Evolutionary conservation across 2,329 filamentous ascomycete genomes (phyloP), one percentile per base, ranked within the genome.

Genomic region (Sphaerulina musiva): DNA sequence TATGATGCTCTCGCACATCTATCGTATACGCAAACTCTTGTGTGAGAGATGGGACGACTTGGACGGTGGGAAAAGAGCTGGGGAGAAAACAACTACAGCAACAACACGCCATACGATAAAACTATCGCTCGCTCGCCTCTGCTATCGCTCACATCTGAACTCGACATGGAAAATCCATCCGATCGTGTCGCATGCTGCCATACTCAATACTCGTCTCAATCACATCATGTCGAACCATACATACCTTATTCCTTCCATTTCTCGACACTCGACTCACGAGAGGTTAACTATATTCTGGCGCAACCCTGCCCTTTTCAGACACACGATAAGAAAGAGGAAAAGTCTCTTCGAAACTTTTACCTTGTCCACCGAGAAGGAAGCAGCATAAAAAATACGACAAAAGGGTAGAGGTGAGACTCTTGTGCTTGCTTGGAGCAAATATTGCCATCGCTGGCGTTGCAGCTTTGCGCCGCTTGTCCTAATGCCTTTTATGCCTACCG

Each of bases 401-500:
- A 12, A 38, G 34, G 34, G 12, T 38, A 11, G 34, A 29, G 26
- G 26, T 29, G 26, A 29, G 26, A 29, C 20, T 46, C n/a, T 48
- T 56, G 53, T 53, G 34, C 26, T 29, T 29, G 26, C 26, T 29
- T 40, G 38, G 38, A 47, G 39, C 36, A 23, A 36, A 54, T 51
- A 53, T 50, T 60, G 66, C 68, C 69, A 69, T 71, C 64, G 68
- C 69, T 71, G 66, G 68, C 68, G 62, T 61, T 29, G 59, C 66
- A 67, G 66, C 62, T 57, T 48, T 42, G 59, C 59, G 59, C 59
- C 59, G 59, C 59, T 29, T 42, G 40, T 48, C 53, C 47, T 49
- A 48, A 51, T 54, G 48, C 57, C 58, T 58, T 60, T 56, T 62
- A 62, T 59, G 38, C 58, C 57, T 40, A 48, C 46, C 26, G 53